phyloP scores from a whole-genome alignment of 495 filamentous ascomycete genomes.

The Podospora sp. region DNA sequence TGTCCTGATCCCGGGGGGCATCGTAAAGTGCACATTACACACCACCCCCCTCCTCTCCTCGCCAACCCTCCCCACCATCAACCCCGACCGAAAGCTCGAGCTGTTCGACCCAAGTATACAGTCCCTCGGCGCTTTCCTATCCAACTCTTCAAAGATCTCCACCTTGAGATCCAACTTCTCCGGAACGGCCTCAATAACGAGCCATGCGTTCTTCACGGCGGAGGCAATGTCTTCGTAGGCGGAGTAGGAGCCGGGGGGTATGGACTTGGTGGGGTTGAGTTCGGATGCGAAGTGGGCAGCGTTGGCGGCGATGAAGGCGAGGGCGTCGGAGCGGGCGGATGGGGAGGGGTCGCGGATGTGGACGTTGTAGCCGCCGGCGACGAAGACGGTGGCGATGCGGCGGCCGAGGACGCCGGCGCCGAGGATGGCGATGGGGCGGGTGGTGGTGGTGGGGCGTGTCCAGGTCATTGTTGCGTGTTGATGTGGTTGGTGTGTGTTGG shows the following conservation, averaged over 20 bases:
- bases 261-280: slow-evolving; percentile 12
- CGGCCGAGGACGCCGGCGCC: slow-evolving; percentile 29
- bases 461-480: slow-evolving; percentile 23
- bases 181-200: slow-evolving; percentile 57
- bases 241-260: slow-evolving; percentile 15
- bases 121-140: slow-evolving; percentile 40
- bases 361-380: slow-evolving; percentile 21
- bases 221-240: slow-evolving; percentile 39
- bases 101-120: slow-evolving; percentile 56
- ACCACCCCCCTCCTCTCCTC: slow-evolving; percentile 33
- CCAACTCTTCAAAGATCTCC: slow-evolving; percentile 51
- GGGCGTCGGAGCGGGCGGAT: slow-evolving; percentile 1
- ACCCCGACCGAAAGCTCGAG: slow-evolving; percentile 49
- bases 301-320: slow-evolving; percentile 28
- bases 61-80: slow-evolving; percentile 49
- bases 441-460: slow-evolving; percentile 16
- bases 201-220: slow-evolving; percentile 47
- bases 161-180: slow-evolving; percentile 56
- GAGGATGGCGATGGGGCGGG: slow-evolving; percentile 21
- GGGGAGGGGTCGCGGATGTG: slow-evolving; percentile 20
- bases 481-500: not conserved
- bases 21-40: slow-evolving; percentile 54
- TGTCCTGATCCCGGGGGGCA: slow-evolving; percentile 49
- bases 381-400: slow-evolving; percentile 24
- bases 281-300: slow-evolving; percentile 15